These are phyloP conservation scores for Colletotrichum falcatum DNA, from an alignment of 2,329 filamentous ascomycete species.

Conservation along the genomic window DNA sequence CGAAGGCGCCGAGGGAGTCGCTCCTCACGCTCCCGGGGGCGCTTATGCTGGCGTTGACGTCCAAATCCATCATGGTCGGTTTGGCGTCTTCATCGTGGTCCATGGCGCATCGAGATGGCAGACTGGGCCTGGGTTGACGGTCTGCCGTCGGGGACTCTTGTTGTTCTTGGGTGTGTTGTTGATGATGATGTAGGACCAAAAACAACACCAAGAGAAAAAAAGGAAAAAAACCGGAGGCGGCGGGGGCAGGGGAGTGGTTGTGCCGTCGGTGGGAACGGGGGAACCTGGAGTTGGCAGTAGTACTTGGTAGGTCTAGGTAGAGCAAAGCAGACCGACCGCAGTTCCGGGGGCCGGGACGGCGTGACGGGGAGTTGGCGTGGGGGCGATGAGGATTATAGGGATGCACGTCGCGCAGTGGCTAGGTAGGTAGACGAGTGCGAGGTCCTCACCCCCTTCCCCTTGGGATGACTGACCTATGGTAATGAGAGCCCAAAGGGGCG, in stretches of 20 bases:
- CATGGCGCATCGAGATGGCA: slow-evolving; percentile 30
- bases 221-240: neutral
- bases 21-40: slow-evolving; percentile 22
- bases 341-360: slow-evolving; percentile 18
- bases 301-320: too few relatives aligned
- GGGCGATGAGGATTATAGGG: slow-evolving; percentile 24
- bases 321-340: neutral
- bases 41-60: slow-evolving; percentile 22
- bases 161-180: neutral
- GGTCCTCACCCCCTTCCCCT: too few relatives aligned
- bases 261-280: slow-evolving; percentile 18
- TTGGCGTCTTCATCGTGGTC: slow-evolving; percentile 39
- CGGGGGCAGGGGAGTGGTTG: slow-evolving; percentile 11
- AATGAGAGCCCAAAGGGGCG: slow-evolving; percentile 15
- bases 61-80: slow-evolving; percentile 29
- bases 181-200: neutral
- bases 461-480: neutral
- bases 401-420: neutral
- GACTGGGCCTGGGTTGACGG: slow-evolving; percentile 1
- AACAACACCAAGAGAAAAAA: too few relatives aligned
- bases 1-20: slow-evolving; percentile 18
- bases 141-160: slow-evolving; percentile 17
- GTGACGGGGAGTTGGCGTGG: slow-evolving; percentile 26
- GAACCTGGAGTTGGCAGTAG: slow-evolving; percentile 19
- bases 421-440: neutral